phyloP scores from a whole-genome alignment of 2,329 filamentous ascomycete species.

The Botryosphaeria dothidea region DNA sequence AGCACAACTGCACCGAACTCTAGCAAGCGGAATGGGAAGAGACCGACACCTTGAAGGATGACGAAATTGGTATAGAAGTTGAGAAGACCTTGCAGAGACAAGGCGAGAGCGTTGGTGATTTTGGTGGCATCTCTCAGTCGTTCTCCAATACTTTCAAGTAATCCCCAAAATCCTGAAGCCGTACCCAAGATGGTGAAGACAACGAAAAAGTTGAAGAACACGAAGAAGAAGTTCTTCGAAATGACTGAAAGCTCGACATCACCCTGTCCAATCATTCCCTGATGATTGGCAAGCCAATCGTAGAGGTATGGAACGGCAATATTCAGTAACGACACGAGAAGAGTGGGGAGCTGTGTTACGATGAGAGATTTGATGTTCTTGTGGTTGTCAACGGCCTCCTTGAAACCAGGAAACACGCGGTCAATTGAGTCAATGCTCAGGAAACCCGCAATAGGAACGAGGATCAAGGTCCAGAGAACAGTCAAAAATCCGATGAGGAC shows the following conservation, averaged over 20 bases:
- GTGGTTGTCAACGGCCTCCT: slow-evolving; percentile 66
- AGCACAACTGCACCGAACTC: slow-evolving; percentile 84
- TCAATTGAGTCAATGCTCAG: slow-evolving; percentile 80
- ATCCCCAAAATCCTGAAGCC: slow-evolving; percentile 70
- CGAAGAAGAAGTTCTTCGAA: slow-evolving; percentile 99
- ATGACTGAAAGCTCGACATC: slow-evolving; percentile 94
- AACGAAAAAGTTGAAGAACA: slow-evolving; percentile 98
- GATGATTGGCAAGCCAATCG: slow-evolving; percentile 84
- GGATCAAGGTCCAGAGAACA: slow-evolving; percentile 82
- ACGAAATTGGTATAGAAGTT: slow-evolving; percentile 94
- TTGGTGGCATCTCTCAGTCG: slow-evolving; percentile 76
- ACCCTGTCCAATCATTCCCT: slow-evolving; percentile 93
- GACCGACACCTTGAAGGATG: slow-evolving; percentile 86
- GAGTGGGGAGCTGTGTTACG: slow-evolving; percentile 82
- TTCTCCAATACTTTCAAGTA: slow-evolving; percentile 65
- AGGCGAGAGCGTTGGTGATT: slow-evolving; percentile 74
- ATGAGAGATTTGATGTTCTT: slow-evolving; percentile 73
- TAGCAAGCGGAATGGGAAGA: slow-evolving; percentile 88
- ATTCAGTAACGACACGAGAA: slow-evolving; percentile 83
- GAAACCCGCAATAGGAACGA: slow-evolving; percentile 75
- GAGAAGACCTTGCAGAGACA: slow-evolving; percentile 71
- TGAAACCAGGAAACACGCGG: slow-evolving; percentile 70
- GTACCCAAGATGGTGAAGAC: slow-evolving; percentile 89
- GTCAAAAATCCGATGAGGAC: slow-evolving; percentile 79
- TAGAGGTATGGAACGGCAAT: slow-evolving; percentile 91